Evolutionary conservation across 805 yeast species (phyloP).

Genomic region (Yamadazyma akitaensis): DNA sequence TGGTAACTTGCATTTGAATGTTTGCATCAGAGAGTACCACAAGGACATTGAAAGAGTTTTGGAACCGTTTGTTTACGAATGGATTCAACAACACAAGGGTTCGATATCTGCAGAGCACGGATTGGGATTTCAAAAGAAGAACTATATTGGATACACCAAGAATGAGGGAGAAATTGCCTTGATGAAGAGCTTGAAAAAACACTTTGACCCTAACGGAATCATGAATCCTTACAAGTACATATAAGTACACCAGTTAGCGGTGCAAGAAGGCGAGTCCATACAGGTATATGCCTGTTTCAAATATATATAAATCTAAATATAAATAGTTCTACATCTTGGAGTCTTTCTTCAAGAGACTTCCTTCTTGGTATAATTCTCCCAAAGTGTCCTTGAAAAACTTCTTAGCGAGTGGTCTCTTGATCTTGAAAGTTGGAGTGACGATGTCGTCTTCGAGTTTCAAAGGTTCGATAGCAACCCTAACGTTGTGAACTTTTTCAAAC

Average conservation of each 20-base stretch:
- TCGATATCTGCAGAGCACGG: slow-evolving; percentile 98
- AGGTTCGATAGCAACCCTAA: slow-evolving; percentile 54
- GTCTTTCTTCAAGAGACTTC: slow-evolving; percentile 23
- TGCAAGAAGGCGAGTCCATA: no score
- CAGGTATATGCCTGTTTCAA: background rate
- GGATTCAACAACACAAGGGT: slow-evolving; percentile 70
- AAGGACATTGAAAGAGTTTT: slow-evolving; percentile 74
- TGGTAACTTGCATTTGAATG: slow-evolving; percentile 92
- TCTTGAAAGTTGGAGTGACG: slow-evolving; percentile 63
- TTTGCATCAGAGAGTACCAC: slow-evolving; percentile 79
- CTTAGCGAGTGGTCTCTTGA: slow-evolving; percentile 39
- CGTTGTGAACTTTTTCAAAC: slow-evolving; percentile 60
- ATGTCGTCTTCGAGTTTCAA: slow-evolving; percentile 58
- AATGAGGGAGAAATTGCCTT: slow-evolving; percentile 62
- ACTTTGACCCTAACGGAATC: slow-evolving; percentile 87
- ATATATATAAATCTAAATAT: background rate
- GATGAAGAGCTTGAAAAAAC: slow-evolving; percentile 76
- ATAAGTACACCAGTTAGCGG: slow-evolving; percentile 19
- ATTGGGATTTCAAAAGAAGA: slow-evolving; percentile 92
- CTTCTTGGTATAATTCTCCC: slow-evolving; percentile 29
- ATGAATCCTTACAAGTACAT: slow-evolving; percentile 93
- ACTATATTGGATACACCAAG: slow-evolving; percentile 83
- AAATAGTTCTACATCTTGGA: slow-evolving; percentile 15
- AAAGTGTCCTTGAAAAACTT: slow-evolving; percentile 23
- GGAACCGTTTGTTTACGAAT: slow-evolving; percentile 95